Base-by-base conservation (phyloP, 2,329 filamentous ascomycete genomes). In the Neurospora sp. region DNA sequence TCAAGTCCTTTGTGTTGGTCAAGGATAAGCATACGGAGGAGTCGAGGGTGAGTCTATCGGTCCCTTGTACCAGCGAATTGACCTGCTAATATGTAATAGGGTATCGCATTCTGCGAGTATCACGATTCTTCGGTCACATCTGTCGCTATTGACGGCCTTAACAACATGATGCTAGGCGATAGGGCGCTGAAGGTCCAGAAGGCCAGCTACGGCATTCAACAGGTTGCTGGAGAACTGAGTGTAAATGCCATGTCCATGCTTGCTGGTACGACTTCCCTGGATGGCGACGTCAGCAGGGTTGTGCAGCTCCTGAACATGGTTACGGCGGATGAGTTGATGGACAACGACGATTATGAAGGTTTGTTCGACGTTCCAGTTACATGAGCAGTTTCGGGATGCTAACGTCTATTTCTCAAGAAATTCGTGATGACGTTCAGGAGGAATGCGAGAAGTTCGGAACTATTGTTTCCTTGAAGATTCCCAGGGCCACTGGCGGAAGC, bases 161-260 rank as follows among this genome's bases (percentile, higher is more conserved):
- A 98, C 76, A 92, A 91, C 40, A 97, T 99, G 90, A 92, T 96
- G 74, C 88, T 99, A 15, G 94, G 92, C 52, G 94, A 97, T 72
- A 91, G 91, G 76, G 88, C 90, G 75, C 86, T 99, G 69, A 95
- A 91, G 82, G 93, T 97, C 41, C 85, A 88, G 74, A 92, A 94
- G 77, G 96, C 96, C 38, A 97, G 94, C 80, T 92, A 97, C 74
- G 96, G 96, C 75, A 90, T 93, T 72, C 95, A 93, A n/a, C 96
- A 99, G 79, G 93, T 93, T 28, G 86, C 92, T 66, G 93, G 93
- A 73, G 96, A 99, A 77, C 96, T 97, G 86, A 93, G 95, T 69
- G 95, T 99, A 72, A 96, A 96, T 75, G 96, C 96, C 73, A 98
- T 99, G 89, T 97, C 94, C 67, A 93, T 97, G 87, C 91, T 99